Conservation (phyloP, 306 rosid genomes). For the Inga laurina region DNA sequence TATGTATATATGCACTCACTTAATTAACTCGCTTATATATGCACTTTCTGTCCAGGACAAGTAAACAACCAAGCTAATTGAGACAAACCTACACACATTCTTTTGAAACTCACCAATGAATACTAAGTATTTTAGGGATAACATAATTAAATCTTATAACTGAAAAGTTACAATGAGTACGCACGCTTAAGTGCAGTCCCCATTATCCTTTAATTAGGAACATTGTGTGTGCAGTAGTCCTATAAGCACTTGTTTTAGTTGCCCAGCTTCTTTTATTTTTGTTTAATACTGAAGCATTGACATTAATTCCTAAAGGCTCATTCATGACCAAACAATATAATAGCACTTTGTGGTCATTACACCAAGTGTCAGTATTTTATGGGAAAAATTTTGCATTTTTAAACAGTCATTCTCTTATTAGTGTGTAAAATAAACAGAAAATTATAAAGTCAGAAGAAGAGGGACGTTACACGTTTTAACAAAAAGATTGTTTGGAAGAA, state of each 20-base stretch:
- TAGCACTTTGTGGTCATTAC: not conserved
- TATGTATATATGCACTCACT: too few relatives aligned
- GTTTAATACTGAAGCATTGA: not conserved
- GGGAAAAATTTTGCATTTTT: not conserved
- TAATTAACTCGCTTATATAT: too few relatives aligned
- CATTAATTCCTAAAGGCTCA: not conserved
- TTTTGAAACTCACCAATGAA: not conserved
- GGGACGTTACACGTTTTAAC: not conserved
- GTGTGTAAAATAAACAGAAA: not conserved
- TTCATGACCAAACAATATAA: not conserved
- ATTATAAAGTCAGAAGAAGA: not conserved
- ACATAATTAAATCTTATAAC: not conserved
- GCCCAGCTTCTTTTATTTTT: not conserved
- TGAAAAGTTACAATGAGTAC: not conserved
- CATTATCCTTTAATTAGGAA: not conserved
- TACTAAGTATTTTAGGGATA: not conserved
- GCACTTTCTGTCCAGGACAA: not conserved
- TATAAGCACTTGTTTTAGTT: not conserved
- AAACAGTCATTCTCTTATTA: not conserved
- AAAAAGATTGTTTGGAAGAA: not conserved
- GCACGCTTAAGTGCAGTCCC: not conserved
- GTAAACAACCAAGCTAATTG: not conserved
- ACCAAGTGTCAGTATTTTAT: not conserved
- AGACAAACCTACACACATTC: not conserved
- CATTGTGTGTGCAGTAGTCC: not conserved